A percentile compares a stretch with the other conserved stretches of the same genome.
phyloP scores from a whole-genome alignment of 495 filamentous ascomycete genomes.

The Trichocladium antarcticum region DNA sequence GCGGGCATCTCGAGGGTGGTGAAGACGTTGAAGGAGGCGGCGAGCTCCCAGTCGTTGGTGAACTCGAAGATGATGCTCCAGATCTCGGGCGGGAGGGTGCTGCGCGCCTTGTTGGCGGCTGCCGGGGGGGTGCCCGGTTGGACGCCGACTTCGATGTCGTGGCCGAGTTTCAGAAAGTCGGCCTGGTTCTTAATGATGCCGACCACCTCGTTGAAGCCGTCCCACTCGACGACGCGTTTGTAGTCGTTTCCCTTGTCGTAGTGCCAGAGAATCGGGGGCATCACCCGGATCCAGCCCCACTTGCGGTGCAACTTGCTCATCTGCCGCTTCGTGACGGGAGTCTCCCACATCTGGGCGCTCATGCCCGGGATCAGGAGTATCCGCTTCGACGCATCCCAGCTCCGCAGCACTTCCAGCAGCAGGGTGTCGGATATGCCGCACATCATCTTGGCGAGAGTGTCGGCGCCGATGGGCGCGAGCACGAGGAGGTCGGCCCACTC shows the following conservation, averaged over 20 bases:
- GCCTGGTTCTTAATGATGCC: constrained; percentile 56
- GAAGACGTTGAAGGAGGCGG: constrained; percentile 66
- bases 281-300: constrained; percentile 70
- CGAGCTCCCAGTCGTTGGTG: constrained; percentile 79
- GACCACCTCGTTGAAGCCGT: constrained; percentile 52
- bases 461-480: constrained; percentile 72
- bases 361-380: constrained; percentile 74
- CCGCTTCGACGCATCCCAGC: constrained; percentile 76
- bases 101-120: constrained; percentile 20
- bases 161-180: constrained; percentile 49
- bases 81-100: constrained; percentile 61
- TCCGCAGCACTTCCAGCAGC: constrained; percentile 60
- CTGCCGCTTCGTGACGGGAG: constrained; percentile 73
- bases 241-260: constrained; percentile 43
- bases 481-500: constrained; percentile 83
- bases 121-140: constrained; percentile 23
- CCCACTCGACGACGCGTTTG: constrained; percentile 51
- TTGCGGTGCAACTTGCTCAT: constrained; percentile 65
- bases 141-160: constrained; percentile 44
- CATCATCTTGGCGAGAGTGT: constrained; percentile 72
- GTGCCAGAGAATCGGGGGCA: constrained; percentile 61
- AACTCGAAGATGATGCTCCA: constrained; percentile 82
- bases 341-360: constrained; percentile 73
- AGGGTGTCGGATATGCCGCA: constrained; percentile 64
- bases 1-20: constrained; percentile 60